Evolutionary conservation across 257 asterid genomes (phyloP).

Genomic region (Gentiana dahurica): DNA sequence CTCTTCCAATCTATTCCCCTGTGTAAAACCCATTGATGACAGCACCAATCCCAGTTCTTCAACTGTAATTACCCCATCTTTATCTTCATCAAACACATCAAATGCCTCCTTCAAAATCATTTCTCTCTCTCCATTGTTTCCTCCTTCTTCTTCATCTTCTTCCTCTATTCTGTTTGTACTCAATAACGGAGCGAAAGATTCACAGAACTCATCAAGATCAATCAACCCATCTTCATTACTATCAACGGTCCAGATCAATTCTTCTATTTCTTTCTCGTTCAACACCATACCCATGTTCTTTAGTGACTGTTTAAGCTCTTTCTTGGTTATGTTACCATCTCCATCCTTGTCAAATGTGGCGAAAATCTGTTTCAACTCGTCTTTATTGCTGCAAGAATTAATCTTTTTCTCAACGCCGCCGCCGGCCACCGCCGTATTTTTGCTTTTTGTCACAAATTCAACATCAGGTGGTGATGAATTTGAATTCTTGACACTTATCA

Average conservation of each 20-base stretch:
- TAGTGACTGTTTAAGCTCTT: slow-evolving; percentile 54
- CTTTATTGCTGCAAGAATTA: slow-evolving; percentile 6
- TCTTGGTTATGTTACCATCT: slow-evolving; percentile 67
- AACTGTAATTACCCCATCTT: slow-evolving; percentile 62
- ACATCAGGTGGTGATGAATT: slow-evolving; percentile 1
- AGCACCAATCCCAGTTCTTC: slow-evolving; percentile 63
- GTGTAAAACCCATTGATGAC: slow-evolving; percentile 48
- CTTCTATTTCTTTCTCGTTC: slow-evolving; percentile 50
- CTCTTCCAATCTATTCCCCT: slow-evolving; percentile 53
- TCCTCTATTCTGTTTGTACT: slow-evolving; percentile 1
- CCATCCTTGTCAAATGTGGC: slow-evolving; percentile 74
- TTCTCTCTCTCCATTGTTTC: neutral
- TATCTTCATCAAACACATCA: slow-evolving; percentile 67
- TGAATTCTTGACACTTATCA: slow-evolving; percentile 10
- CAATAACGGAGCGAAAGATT: slow-evolving; percentile 35
- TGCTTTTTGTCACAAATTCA: neutral
- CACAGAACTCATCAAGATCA: slow-evolving; percentile 63
- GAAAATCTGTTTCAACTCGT: slow-evolving; percentile 34
- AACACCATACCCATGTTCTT: slow-evolving; percentile 52
- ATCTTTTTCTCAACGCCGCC: slow-evolving; percentile 2
- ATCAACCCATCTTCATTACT: slow-evolving; percentile 62
- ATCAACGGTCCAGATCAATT: slow-evolving; percentile 60
- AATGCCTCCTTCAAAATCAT: slow-evolving; percentile 57
- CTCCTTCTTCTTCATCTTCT: neutral
- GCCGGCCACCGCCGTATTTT: neutral